Percentiles rank a stretch among this genome's conserved stretches.
Evolutionary conservation across 805 yeast genomes (phyloP).

Genomic region (Pichia membranifaciens): DNA sequence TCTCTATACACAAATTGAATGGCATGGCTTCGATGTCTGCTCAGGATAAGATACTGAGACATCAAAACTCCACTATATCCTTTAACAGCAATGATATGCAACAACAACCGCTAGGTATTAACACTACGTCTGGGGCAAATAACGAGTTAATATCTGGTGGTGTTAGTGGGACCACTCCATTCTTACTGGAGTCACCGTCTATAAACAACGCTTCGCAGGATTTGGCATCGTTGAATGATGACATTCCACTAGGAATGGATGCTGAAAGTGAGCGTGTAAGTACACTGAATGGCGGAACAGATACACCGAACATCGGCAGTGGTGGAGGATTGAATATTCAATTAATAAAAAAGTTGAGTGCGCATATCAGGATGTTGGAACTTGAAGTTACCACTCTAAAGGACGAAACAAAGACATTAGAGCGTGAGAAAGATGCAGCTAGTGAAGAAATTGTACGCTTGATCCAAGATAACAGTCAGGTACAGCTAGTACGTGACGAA

Average conservation of each 20-base stretch:
- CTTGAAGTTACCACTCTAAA: slow-evolving; percentile 61
- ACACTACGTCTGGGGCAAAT: slow-evolving; percentile 2
- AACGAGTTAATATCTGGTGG: not conserved
- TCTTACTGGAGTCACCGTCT: slow-evolving; percentile 3
- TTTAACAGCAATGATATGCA: slow-evolving; percentile 9
- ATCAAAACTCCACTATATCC: slow-evolving; percentile 18
- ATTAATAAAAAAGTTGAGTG: slow-evolving; percentile 65
- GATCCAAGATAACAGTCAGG: slow-evolving; percentile 49
- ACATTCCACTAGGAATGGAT: slow-evolving; percentile 13
- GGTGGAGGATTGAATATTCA: slow-evolving; percentile 40
- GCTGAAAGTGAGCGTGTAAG: slow-evolving; percentile 14
- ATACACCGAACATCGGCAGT: slow-evolving; percentile 9
- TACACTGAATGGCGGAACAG: slow-evolving; percentile 9
- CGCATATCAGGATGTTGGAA: slow-evolving; percentile 74
- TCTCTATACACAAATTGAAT: slow-evolving; percentile 14
- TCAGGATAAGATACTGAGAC: slow-evolving; percentile 16
- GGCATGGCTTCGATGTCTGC: slow-evolving; percentile 13
- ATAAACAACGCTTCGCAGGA: slow-evolving; percentile 1
- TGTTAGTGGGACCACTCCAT: not conserved
- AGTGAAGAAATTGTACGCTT: slow-evolving; percentile 61
- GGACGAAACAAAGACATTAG: slow-evolving; percentile 54
- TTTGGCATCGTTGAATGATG: slow-evolving; percentile 7
- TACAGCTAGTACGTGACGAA: slow-evolving; percentile 28
- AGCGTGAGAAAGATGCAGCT: slow-evolving; percentile 55
- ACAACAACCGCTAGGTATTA: not conserved